Base-by-base conservation (phyloP, 2,329 filamentous ascomycete species). In the Stagonosporopsis vannaccii region DNA sequence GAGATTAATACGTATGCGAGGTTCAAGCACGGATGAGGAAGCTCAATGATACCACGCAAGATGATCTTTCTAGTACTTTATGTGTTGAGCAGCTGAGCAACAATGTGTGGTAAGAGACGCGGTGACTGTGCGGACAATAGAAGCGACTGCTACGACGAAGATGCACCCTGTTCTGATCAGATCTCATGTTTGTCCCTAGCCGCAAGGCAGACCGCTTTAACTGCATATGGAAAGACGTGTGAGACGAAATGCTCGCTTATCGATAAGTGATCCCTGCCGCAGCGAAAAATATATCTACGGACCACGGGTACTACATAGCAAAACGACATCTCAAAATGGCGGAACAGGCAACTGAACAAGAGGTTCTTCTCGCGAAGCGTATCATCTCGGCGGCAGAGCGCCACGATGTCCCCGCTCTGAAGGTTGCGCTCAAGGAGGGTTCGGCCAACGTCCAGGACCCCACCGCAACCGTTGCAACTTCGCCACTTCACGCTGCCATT, bases 361-460 rank as follows among this genome's bases (percentile, higher is more conserved):
- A 75, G 32, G 62, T 76, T 30, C 68, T 75, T 30, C 67, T 74
- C 15, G 72, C 73, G 2, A 73, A 75, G 61, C 70, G 72, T 47
- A 73, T 75, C 51, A 74, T 75, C 19, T 71, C 70, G 6, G 70
- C 73, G 12, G 70, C 73, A 19, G 69, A 73, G 54, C 68, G 71
- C 20, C 73, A 75, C 46, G 72, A 75, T 59, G 52, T 74, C 17
- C 54, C 66, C 12, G 71, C 71, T 15, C 57, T 75, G 33, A 71
- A 68, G 35, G 53, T 74, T n/a, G 56, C 75, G 25, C 70, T 75
- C 44, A 72, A 74, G 40, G 66, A 72, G 41, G 72, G 71, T 51
- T 74, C 72, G 15, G 73, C 73, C 39, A 75, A 75, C 46, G 72
- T 75, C 12, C 71, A 73, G 52, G 72, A 75, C 50, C 70, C 70